Conservation (phyloP, 805 yeast genomes). For the Cyberlindnera galapagoensis region DNA sequence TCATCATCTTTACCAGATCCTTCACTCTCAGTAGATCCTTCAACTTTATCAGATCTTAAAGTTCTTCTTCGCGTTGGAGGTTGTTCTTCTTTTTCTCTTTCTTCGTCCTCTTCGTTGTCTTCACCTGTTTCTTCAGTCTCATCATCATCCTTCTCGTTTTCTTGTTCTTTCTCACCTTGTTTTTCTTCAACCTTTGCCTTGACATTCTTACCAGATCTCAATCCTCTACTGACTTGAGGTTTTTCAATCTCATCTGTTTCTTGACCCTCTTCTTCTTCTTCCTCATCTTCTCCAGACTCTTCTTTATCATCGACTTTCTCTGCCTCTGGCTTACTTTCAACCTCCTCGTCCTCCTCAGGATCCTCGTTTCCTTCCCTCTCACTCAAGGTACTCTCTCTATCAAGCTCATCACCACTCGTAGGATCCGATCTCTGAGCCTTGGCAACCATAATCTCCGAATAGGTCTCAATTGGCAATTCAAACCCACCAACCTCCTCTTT, state of each 20-base stretch:
- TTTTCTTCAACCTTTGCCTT: slow-evolving; percentile 18
- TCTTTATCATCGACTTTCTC: slow-evolving; percentile 12
- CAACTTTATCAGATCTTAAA: slow-evolving; percentile 4
- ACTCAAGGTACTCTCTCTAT: no score
- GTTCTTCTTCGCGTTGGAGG: slow-evolving; percentile 9
- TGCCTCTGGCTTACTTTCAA: slow-evolving; percentile 1
- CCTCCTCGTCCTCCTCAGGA: slow-evolving; percentile 1
- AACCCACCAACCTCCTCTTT: slow-evolving; percentile 9
- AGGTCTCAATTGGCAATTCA: slow-evolving; percentile 9
- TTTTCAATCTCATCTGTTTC: slow-evolving; percentile 11
- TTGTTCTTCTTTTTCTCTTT: slow-evolving; percentile 7
- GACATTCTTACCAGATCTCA: slow-evolving; percentile 7
- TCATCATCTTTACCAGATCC: slow-evolving; percentile 3
- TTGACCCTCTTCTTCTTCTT: not conserved
- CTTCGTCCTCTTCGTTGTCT: slow-evolving; percentile 11
- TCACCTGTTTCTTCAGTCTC: slow-evolving; percentile 3
- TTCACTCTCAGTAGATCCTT: slow-evolving; percentile 1
- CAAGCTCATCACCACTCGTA: slow-evolving; percentile 3
- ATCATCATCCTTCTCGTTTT: slow-evolving; percentile 13
- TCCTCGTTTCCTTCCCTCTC: no score
- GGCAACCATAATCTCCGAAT: slow-evolving; percentile 27
- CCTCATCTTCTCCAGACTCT: slow-evolving; percentile 13
- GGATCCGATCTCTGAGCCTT: slow-evolving; percentile 26
- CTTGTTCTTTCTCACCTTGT: slow-evolving; percentile 8
- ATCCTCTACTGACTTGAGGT: slow-evolving; percentile 6